phyloP scores from a whole-genome alignment of 306 rosid genomes.

The Gastrolobium bilobum region DNA sequence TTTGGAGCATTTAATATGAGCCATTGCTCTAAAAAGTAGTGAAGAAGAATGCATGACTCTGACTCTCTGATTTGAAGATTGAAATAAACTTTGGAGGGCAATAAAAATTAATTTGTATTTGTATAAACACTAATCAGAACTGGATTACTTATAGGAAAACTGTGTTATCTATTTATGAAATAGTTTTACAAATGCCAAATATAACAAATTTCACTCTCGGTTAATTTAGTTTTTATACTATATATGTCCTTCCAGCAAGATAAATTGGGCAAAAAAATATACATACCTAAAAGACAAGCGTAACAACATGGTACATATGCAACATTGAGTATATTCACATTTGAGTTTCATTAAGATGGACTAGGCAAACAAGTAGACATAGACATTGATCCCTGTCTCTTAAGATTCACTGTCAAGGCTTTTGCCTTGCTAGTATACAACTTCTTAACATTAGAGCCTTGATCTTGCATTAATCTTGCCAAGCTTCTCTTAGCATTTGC shows the following conservation, averaged over 20 bases:
- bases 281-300: background rate
- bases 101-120: background rate
- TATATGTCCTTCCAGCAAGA: background rate
- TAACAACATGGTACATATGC: background rate
- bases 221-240: background rate
- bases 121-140: background rate
- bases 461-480: slow-evolving; percentile 76
- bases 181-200: background rate
- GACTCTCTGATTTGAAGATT: no score
- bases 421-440: slow-evolving; percentile 83
- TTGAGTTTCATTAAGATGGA: slow-evolving; percentile 58
- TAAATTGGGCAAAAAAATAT: background rate
- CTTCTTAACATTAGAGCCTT: slow-evolving; percentile 76
- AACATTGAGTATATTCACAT: slow-evolving; percentile 35
- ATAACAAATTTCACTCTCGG: background rate
- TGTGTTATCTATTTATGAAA: background rate
- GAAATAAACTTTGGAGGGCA: background rate
- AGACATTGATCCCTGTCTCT: slow-evolving; percentile 53
- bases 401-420: slow-evolving; percentile 63
- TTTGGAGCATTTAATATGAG: no score
- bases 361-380: slow-evolving; percentile 74
- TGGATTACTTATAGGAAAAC: background rate
- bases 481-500: slow-evolving; percentile 87
- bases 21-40: no score
- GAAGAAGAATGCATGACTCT: no score